These are phyloP conservation scores for Zygosaccharomyces pseudobailii DNA, from an alignment of 1,139 yeast species.

Conservation along the genomic window DNA sequence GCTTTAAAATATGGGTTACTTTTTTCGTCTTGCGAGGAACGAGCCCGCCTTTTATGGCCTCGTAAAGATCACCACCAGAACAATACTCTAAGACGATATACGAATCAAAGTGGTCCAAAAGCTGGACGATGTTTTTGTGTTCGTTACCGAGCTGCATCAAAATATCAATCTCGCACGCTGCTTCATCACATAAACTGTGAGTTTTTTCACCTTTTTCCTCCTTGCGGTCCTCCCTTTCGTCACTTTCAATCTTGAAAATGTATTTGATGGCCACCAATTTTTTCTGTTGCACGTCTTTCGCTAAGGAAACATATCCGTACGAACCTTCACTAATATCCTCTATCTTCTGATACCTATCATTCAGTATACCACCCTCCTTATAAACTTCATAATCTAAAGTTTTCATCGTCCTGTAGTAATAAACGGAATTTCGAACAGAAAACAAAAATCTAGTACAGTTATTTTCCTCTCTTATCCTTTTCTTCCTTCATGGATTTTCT, in stretches of 20 bases:
- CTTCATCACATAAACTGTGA: slow-evolving; percentile 50
- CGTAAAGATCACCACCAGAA: slow-evolving; percentile 88
- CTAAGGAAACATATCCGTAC: slow-evolving; percentile 85
- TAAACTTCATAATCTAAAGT: slow-evolving; percentile 41
- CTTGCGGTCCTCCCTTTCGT: slow-evolving; percentile 23
- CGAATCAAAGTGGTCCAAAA: slow-evolving; percentile 74
- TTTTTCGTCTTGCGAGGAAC: slow-evolving; percentile 77
- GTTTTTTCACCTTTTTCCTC: slow-evolving; percentile 11
- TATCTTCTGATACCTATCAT: slow-evolving; percentile 61
- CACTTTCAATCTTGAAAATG: slow-evolving; percentile 43
- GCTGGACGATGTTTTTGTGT: slow-evolving; percentile 51
- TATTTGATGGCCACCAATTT: slow-evolving; percentile 79
- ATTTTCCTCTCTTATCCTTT: background rate
- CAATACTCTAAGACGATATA: slow-evolving; percentile 84
- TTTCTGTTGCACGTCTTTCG: slow-evolving; percentile 58
- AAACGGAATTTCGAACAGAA: background rate
- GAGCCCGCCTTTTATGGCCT: slow-evolving; percentile 76
- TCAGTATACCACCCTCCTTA: slow-evolving; percentile 58
- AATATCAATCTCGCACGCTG: slow-evolving; percentile 72
- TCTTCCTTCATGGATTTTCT: background rate
- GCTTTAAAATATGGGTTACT: slow-evolving; percentile 69
- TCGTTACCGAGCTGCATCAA: slow-evolving; percentile 57
- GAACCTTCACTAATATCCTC: slow-evolving; percentile 89
- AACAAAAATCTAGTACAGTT: background rate
- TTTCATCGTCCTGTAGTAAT: slow-evolving; percentile 10